Base-by-base conservation (phyloP, 176 grass and related monocot species). In the maize (Zea mays) region DNA sequence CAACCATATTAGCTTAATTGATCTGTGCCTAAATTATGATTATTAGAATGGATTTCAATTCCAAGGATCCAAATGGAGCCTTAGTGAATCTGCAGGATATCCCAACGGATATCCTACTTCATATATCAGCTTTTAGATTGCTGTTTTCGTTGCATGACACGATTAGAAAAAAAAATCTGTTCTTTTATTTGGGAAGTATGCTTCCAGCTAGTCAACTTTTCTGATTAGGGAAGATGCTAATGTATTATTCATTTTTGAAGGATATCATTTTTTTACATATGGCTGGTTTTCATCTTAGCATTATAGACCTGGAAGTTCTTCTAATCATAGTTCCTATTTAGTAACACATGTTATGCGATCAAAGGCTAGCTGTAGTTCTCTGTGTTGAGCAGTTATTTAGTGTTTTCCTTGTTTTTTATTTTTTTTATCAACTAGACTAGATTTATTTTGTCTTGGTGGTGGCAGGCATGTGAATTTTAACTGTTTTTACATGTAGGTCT, bases 401-500 rank as follows among this genome's bases (percentile, higher is more conserved):
- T 15, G 7, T 40, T 74, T 55, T 21, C 19, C 39, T 40, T 68
- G 71, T 81, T 41, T 48, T 75, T 57, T 33, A 27, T 27, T 27
- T 27, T n/a, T n/a, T 73, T 78, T 43, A 17, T 57, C 9, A 57
- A 57, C 54, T 57, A 20, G 17, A 56, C 15, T 52, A 49, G 35
- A 84, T 21, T 48, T 71, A 65, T 42, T 46, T 62, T 65, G 35
- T 49, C 40, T 33, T 81, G 58, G 69, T 72, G 43, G 39, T n/a
- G 11, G 10, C 46, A 13, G 57, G 2, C 14, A 76, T 3, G 72
- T 81, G n/a, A 52, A 13, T 49, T 68, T 81, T 77, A 63, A 81
- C 37, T 71, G 3, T 33, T 72, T 76, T 48, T n/a, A 61, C 42
- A 89, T 73, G 33, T 91, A 99, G 96, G 96, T 99, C 61, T 99